Percentiles rank a stretch among this genome's conserved stretches.
Evolutionary conservation across 352 stramenopile genomes (phyloP).

Genomic region (Lagenidium giganteum): DNA sequence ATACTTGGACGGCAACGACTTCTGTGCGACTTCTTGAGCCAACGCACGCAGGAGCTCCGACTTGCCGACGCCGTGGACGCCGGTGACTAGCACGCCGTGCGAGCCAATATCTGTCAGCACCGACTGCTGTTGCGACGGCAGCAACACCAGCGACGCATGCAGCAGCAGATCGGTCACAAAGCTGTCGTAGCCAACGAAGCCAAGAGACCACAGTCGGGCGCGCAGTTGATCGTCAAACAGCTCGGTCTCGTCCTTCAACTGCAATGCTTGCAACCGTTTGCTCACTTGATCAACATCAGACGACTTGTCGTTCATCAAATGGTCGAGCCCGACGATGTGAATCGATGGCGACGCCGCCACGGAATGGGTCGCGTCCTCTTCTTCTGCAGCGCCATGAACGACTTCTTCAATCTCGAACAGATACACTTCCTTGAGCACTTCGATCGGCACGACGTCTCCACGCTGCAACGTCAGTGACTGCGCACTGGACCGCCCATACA

Average conservation of each 20-base stretch:
- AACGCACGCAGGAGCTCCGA: conserved; percentile 34
- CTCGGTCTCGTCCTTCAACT: conserved; percentile 5
- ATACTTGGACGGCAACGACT: conserved; percentile 9
- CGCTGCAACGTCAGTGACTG: conserved; percentile 2
- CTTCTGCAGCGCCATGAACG: not conserved
- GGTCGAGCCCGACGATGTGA: too few species aligned
- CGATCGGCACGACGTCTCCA: conserved; percentile 29
- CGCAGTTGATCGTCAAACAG: conserved; percentile 18
- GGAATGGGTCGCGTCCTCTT: not conserved
- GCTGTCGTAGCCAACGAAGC: conserved; percentile 46
- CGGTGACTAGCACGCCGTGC: conserved; percentile 53
- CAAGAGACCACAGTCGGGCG: conserved; percentile 20
- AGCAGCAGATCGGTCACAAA: conserved; percentile 53
- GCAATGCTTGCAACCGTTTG: conserved; percentile 1
- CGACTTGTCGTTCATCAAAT: too few species aligned
- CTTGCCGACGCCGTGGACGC: conserved; percentile 66
- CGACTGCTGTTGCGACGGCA: conserved; percentile 1
- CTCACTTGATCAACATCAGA: not conserved
- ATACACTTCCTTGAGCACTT: conserved; percentile 43
- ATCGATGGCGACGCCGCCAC: conserved; percentile 11
- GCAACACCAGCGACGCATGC: conserved; percentile 43
- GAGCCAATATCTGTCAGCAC: conserved; percentile 17
- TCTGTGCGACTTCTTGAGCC: conserved; percentile 15
- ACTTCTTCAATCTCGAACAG: conserved; percentile 32
- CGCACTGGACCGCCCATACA: not conserved